phyloP scores from a whole-genome alignment of 257 asterid genomes.

The Solanum sitiens region DNA sequence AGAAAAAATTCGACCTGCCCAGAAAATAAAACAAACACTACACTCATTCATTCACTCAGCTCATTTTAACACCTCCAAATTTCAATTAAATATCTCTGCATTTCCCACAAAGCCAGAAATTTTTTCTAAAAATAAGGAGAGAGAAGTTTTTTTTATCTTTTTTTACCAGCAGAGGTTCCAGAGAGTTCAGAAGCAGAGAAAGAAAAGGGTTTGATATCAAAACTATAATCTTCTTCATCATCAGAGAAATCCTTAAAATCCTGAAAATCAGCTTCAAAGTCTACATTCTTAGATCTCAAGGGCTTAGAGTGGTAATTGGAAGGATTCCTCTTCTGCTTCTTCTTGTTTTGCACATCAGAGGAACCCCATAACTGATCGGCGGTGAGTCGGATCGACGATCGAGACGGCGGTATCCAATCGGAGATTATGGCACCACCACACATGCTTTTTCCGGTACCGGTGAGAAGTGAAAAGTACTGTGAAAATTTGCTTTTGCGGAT shows the following conservation, averaged over 20 bases:
- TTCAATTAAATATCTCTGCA: not conserved
- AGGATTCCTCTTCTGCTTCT: slow-evolving; percentile 16
- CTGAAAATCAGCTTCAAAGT: slow-evolving; percentile 83
- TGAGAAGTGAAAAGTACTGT: not conserved
- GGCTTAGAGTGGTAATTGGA: slow-evolving; percentile 32
- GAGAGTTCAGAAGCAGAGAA: not conserved
- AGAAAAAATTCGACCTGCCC: no score
- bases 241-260: slow-evolving; percentile 54
- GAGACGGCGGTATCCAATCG: slow-evolving; percentile 37
- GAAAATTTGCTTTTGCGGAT: not conserved
- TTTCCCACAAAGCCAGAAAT: not conserved
- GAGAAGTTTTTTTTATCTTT: fast-evolving
- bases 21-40: not conserved
- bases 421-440: slow-evolving; percentile 93
- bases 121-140: not conserved
- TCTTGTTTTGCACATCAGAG: slow-evolving; percentile 15
- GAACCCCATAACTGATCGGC: slow-evolving; percentile 73
- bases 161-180: not conserved
- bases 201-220: slow-evolving; percentile 26
- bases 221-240: slow-evolving; percentile 6
- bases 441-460: slow-evolving; percentile 18
- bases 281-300: slow-evolving; percentile 39
- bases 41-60: not conserved
- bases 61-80: not conserved
- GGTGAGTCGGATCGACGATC: slow-evolving; percentile 56